These are phyloP conservation scores for Claviceps maximensis DNA, from an alignment of 2,329 filamentous ascomycete genomes.

Conservation along the genomic window DNA sequence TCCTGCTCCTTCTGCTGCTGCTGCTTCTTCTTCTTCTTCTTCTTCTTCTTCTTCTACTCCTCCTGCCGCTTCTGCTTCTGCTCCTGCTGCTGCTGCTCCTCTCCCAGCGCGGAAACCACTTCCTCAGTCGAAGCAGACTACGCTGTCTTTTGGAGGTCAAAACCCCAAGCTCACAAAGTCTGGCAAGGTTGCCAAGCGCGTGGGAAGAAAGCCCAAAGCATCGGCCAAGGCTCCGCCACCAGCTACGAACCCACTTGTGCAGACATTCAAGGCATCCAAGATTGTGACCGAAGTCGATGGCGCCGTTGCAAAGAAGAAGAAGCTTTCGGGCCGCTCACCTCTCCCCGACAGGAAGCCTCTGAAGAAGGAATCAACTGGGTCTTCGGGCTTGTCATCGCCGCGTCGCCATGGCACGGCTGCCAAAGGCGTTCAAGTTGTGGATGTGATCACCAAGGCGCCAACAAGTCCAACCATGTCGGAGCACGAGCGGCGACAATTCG, in stretches of 20 bases:
- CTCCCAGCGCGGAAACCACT: constrained; percentile 27
- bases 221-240: constrained; percentile 23
- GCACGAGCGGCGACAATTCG: constrained; percentile 1
- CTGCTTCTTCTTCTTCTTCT: neutral
- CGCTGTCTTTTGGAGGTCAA: constrained; percentile 29
- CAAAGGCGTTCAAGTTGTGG: constrained; percentile 7
- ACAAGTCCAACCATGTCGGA: constrained; percentile 8
- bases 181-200: constrained; percentile 16
- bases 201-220: constrained; percentile 20
- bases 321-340: constrained; percentile 5
- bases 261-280: constrained; percentile 32
- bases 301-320: constrained; percentile 11
- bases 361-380: neutral
- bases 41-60: neutral
- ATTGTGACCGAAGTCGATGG: constrained; percentile 13
- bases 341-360: constrained; percentile 2
- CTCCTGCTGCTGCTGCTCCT: constrained; percentile 26
- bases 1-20: neutral
- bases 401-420: neutral
- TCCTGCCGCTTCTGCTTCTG: neutral
- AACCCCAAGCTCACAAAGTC: constrained; percentile 10
- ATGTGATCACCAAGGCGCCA: constrained; percentile 5
- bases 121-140: constrained; percentile 36
- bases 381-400: neutral
- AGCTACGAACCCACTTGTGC: constrained; percentile 25